Evolutionary conservation across 768 basidiomycete genomes (phyloP).

Genomic region (Lactifluus piperatus): DNA sequence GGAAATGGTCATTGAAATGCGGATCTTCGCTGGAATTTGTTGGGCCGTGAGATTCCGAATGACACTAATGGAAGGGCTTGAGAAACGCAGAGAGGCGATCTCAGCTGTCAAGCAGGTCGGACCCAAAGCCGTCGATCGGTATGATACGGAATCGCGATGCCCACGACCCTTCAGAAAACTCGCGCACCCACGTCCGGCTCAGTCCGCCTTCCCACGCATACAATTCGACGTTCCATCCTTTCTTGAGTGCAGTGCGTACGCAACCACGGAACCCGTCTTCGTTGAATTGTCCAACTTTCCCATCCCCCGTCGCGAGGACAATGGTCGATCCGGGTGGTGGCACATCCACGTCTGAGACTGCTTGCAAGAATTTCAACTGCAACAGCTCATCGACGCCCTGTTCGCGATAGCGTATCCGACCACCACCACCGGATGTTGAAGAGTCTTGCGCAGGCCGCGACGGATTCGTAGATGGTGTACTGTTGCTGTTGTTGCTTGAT

Average conservation of each 20-base stretch:
- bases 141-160: constrained; percentile 27
- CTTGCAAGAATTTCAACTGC: constrained; percentile 87
- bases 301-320: constrained; percentile 90
- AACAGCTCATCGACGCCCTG: constrained; percentile 95
- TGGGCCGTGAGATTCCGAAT: not conserved
- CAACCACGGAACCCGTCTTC: constrained; percentile 89
- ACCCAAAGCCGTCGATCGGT: constrained; percentile 31
- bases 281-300: constrained; percentile 86
- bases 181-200: constrained; percentile 67
- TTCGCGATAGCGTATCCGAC: constrained; percentile 73
- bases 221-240: constrained; percentile 92
- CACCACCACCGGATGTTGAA: constrained; percentile 27
- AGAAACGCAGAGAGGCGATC: not conserved
- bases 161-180: constrained; percentile 44
- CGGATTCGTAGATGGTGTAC: constrained; percentile 18
- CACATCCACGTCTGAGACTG: constrained; percentile 60
- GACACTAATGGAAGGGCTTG: not conserved
- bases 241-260: constrained; percentile 74
- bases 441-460: constrained; percentile 15
- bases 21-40: not conserved
- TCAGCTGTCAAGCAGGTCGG: constrained; percentile 31
- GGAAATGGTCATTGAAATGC: not conserved
- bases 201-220: constrained; percentile 86
- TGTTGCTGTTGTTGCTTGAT: constrained; percentile 18
- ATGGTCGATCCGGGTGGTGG: constrained; percentile 65